phyloP scores from a whole-genome alignment of 345 rosid species.

The Eucalyptus fibrosa region DNA sequence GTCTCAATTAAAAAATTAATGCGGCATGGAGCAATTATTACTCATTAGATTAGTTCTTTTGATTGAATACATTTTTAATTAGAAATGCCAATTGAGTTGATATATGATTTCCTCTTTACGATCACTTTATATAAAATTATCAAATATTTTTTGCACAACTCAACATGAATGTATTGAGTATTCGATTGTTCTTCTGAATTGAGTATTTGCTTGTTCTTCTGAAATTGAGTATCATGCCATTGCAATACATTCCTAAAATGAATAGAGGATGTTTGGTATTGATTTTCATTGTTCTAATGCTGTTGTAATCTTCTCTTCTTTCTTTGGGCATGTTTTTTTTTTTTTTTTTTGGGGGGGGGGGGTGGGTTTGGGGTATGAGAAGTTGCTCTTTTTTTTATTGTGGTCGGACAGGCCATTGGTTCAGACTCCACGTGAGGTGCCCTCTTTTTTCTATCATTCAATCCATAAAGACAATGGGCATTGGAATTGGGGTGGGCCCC shows the following conservation, averaged over 20 bases:
- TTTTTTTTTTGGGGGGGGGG: background rate
- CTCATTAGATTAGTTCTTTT: background rate
- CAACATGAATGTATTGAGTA: background rate
- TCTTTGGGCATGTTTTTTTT: background rate
- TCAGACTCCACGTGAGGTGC: conserved; percentile 99
- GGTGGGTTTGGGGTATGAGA: background rate
- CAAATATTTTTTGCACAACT: background rate
- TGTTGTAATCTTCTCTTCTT: background rate
- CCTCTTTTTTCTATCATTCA: conserved; percentile 95
- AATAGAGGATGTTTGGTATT: background rate
- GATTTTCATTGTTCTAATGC: background rate
- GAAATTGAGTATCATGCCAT: background rate
- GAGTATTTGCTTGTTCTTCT: background rate
- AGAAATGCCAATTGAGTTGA: background rate
- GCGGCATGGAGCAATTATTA: background rate
- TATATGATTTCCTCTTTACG: background rate
- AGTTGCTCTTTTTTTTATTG: background rate
- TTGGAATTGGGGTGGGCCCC: conserved; percentile 43
- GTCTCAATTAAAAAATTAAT: background rate
- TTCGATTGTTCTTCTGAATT: background rate
- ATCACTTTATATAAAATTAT: background rate
- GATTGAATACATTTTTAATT: background rate
- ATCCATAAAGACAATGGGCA: conserved; percentile 95
- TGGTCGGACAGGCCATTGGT: conserved; percentile 85
- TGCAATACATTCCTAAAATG: background rate